These are phyloP conservation scores for Aegilops tauschii DNA, from an alignment of 176 grass and related monocot genomes.

Conservation along the genomic window DNA sequence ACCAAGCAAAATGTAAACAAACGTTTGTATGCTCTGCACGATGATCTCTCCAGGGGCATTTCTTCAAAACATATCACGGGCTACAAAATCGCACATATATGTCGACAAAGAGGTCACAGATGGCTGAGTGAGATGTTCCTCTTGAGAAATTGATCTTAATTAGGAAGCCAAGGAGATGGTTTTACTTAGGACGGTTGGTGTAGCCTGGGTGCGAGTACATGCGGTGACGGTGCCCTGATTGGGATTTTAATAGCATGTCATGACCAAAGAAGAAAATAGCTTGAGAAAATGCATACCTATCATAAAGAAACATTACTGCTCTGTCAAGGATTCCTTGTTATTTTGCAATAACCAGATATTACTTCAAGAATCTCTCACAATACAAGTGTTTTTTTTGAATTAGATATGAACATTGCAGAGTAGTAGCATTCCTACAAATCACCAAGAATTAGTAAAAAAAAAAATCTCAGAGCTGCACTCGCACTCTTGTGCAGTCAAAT, in stretches of 20 bases:
- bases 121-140: no score
- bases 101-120: no score
- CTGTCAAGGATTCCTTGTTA: conserved; percentile 78
- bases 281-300: conserved; percentile 46
- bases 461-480: background rate
- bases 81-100: no score
- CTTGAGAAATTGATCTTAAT: no score
- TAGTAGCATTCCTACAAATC: background rate
- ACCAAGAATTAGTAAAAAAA: background rate
- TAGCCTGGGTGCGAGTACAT: no score
- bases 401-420: conserved; percentile 6
- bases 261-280: background rate
- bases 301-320: conserved; percentile 81
- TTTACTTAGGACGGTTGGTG: no score
- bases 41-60: no score
- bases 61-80: no score
- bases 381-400: conserved; percentile 46
- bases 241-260: background rate
- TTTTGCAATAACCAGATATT: conserved; percentile 60
- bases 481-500: background rate
- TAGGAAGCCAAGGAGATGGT: no score
- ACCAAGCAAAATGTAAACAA: no score
- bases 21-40: no score
- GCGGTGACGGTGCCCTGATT: no score
- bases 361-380: conserved; percentile 82